A percentile compares a stretch with the other conserved stretches of the same genome.
Evolutionary conservation across 495 filamentous ascomycete species (phyloP).

Genomic region (Tuber melanosporum): DNA sequence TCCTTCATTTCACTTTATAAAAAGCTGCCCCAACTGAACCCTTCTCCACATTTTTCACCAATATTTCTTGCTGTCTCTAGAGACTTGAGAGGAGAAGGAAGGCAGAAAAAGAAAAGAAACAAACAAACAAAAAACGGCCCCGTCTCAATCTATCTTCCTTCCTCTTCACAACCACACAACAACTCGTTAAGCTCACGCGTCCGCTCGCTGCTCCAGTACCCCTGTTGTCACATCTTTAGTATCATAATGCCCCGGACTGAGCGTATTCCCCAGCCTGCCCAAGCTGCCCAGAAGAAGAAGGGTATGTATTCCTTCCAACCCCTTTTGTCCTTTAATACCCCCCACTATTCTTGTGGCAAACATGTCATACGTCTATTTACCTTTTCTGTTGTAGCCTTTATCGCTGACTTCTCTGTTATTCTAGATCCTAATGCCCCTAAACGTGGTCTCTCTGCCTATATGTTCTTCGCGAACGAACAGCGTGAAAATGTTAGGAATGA

Average conservation of each 20-base stretch:
- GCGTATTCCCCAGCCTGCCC: slow-evolving; percentile 52
- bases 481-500: slow-evolving; percentile 96
- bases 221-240: slow-evolving; percentile 36
- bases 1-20: neutral
- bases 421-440: slow-evolving; percentile 97
- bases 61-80: neutral
- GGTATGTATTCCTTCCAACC: slow-evolving; percentile 49
- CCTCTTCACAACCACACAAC: neutral
- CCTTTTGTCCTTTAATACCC: slow-evolving; percentile 9
- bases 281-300: slow-evolving; percentile 70
- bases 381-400: slow-evolving; percentile 15
- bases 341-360: neutral
- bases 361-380: neutral
- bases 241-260: slow-evolving; percentile 73
- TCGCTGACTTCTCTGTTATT: slow-evolving; percentile 13
- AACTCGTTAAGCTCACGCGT: slow-evolving; percentile 23
- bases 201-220: slow-evolving; percentile 1
- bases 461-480: slow-evolving; percentile 99
- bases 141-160: neutral
- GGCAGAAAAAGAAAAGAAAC: neutral
- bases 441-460: slow-evolving; percentile 98
- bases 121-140: neutral
- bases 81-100: neutral
- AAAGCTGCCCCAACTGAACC: neutral
- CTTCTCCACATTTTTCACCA: slow-evolving; percentile 9